phyloP scores from a whole-genome alignment of 352 stramenopile genomes.

The Globisporangium uncinulatum region DNA sequence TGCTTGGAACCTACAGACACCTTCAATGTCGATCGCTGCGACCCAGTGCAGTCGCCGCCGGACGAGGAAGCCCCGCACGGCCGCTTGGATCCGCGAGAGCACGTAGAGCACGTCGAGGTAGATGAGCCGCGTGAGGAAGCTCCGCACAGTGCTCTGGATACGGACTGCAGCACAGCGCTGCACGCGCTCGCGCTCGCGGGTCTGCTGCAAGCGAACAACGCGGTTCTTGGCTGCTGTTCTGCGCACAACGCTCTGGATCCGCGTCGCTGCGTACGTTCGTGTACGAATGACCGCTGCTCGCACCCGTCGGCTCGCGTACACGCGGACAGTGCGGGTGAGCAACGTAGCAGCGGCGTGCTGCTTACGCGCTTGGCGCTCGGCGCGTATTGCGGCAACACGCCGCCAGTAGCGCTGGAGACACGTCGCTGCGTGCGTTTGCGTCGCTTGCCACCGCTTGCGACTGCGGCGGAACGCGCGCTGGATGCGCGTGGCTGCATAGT shows the following conservation, averaged over 20 bases:
- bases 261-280: conserved; percentile 25
- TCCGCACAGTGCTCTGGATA: conserved; percentile 50
- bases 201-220: conserved; percentile 9
- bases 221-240: conserved; percentile 18
- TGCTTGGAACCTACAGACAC: conserved; percentile 44
- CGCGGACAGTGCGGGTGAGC: conserved; percentile 35
- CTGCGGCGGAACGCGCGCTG: conserved; percentile 38
- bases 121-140: conserved; percentile 65
- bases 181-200: conserved; percentile 9
- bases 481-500: conserved; percentile 42
- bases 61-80: conserved; percentile 56
- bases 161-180: conserved; percentile 27
- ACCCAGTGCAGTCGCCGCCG: conserved; percentile 52
- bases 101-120: conserved; percentile 80
- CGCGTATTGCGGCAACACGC: conserved; percentile 8
- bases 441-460: conserved; percentile 7
- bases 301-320: conserved; percentile 21
- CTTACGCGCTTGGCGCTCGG: conserved; percentile 13
- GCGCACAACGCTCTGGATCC: conserved; percentile 42
- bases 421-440: conserved; percentile 23
- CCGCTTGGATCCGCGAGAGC: conserved; percentile 72
- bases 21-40: conserved; percentile 31
- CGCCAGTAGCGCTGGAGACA: conserved; percentile 45
- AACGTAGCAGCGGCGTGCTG: conserved; percentile 26
- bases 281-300: conserved; percentile 22